These are phyloP conservation scores for Megacollybia marginata DNA, from an alignment of 768 basidiomycete genomes.

Conservation along the genomic window DNA sequence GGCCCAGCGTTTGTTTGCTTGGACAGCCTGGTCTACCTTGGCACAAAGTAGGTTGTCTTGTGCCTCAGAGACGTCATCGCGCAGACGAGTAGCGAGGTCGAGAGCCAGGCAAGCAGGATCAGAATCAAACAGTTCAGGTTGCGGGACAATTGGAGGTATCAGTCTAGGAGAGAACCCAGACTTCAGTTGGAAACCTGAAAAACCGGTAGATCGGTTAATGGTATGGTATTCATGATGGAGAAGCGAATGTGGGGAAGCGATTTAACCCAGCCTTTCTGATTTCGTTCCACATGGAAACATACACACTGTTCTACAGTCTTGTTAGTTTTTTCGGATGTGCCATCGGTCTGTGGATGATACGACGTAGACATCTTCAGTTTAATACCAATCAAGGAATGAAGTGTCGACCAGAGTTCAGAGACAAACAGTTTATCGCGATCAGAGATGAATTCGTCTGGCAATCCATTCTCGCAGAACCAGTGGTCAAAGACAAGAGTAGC, in stretches of 20 bases:
- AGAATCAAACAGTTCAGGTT: background rate
- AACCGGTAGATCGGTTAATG: slow-evolving; percentile 26
- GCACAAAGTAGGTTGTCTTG: slow-evolving; percentile 17
- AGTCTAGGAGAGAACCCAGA: too few species aligned
- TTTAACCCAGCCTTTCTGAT: slow-evolving; percentile 25
- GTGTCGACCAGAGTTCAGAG: slow-evolving; percentile 26
- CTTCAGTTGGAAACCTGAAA: slow-evolving; percentile 23
- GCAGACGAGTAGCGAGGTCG: background rate
- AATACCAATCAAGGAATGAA: slow-evolving; percentile 19
- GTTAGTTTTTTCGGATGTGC: slow-evolving; percentile 25
- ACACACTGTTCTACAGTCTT: slow-evolving; percentile 25
- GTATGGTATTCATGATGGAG: slow-evolving; percentile 24
- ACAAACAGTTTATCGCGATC: too few species aligned
- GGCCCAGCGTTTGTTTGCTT: slow-evolving; percentile 1
- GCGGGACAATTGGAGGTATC: too few species aligned
- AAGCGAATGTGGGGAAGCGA: slow-evolving; percentile 21
- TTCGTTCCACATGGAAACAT: slow-evolving; percentile 17
- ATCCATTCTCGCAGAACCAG: slow-evolving; percentile 25
- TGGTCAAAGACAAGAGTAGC: too few species aligned
- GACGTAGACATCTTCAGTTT: slow-evolving; percentile 25
- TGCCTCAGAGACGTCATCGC: slow-evolving; percentile 12
- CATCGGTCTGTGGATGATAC: slow-evolving; percentile 33
- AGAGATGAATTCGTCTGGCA: slow-evolving; percentile 20
- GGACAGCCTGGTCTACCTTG: slow-evolving; percentile 8
- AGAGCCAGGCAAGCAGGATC: background rate